Evolutionary conservation across 228 moss, liverwort and hornwort species (phyloP).

Genomic region (Sphagnum magellanicum): DNA sequence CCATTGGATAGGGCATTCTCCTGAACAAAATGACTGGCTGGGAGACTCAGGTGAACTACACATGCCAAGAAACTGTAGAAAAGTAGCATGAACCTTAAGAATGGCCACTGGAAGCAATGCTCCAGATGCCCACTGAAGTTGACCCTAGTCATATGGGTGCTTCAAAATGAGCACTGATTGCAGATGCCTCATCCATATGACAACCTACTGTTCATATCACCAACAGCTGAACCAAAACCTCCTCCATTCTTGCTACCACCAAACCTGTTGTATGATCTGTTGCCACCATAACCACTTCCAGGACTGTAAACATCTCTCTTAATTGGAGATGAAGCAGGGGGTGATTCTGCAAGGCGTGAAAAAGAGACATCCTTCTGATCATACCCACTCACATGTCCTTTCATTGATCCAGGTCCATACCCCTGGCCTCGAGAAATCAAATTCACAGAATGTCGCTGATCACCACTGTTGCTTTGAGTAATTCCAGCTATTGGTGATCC

Average conservation of each 20-base stretch:
- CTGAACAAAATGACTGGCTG: too few species aligned
- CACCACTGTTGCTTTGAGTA: slow-evolving; percentile 46
- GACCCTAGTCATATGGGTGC: too few species aligned
- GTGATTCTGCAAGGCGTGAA: slow-evolving; percentile 91
- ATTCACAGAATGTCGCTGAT: slow-evolving; percentile 56
- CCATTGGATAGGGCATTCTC: too few species aligned
- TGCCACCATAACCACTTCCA: slow-evolving; percentile 52
- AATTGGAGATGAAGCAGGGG: slow-evolving; percentile 8
- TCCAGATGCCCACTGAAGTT: too few species aligned
- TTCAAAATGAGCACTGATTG: too few species aligned
- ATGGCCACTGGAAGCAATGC: too few species aligned
- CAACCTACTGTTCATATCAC: slow-evolving; percentile 54
- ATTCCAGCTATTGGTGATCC: slow-evolving; percentile 58
- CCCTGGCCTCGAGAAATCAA: slow-evolving; percentile 59
- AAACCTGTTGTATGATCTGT: slow-evolving; percentile 40
- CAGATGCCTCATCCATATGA: slow-evolving; percentile 28
- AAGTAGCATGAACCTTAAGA: too few species aligned
- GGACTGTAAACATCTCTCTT: slow-evolving; percentile 22
- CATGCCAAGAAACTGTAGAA: too few species aligned
- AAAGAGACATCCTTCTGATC: slow-evolving; percentile 71
- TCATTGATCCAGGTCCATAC: slow-evolving; percentile 57
- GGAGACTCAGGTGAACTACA: too few species aligned
- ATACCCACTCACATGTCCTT: slow-evolving; percentile 50
- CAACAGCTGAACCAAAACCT: slow-evolving; percentile 37
- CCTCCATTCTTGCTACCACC: slow-evolving; percentile 41